Conservation (phyloP, 306 rosid genomes). For the Comarum palustre region DNA sequence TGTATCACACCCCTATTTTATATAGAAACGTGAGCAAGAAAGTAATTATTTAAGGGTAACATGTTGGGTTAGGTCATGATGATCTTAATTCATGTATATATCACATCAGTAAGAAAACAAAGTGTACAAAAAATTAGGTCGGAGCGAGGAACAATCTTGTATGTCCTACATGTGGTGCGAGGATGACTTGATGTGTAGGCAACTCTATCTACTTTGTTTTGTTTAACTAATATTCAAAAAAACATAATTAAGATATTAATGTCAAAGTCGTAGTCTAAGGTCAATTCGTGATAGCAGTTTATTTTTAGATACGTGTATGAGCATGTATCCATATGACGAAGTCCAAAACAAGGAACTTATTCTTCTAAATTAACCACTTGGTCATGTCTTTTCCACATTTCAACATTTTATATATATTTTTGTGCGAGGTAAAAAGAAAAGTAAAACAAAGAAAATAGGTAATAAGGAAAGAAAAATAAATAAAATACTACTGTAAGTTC, state of each 20-base stretch:
- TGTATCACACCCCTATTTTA: too few relatives aligned
- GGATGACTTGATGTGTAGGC: neutral
- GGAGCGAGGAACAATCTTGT: too few relatives aligned
- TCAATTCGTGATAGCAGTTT: neutral
- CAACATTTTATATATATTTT: neutral
- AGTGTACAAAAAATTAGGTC: neutral
- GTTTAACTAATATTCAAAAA: neutral
- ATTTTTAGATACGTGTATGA: neutral
- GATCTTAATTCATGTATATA: neutral
- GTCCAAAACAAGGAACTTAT: neutral
- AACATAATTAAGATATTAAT: neutral
- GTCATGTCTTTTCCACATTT: neutral
- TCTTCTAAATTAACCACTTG: neutral
- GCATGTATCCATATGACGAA: neutral
- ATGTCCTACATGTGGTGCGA: neutral
- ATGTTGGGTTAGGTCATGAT: neutral
- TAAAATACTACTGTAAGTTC: too few relatives aligned
- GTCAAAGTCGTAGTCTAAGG: neutral
- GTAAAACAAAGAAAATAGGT: too few relatives aligned
- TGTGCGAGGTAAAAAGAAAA: too few relatives aligned
- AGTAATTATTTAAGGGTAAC: too few relatives aligned
- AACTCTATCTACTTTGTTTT: neutral
- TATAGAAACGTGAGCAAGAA: too few relatives aligned
- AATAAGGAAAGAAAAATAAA: too few relatives aligned
- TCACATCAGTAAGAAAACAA: neutral